Base-by-base conservation (phyloP, 2,329 filamentous ascomycete species). In the Aureobasidium uvarum region DNA sequence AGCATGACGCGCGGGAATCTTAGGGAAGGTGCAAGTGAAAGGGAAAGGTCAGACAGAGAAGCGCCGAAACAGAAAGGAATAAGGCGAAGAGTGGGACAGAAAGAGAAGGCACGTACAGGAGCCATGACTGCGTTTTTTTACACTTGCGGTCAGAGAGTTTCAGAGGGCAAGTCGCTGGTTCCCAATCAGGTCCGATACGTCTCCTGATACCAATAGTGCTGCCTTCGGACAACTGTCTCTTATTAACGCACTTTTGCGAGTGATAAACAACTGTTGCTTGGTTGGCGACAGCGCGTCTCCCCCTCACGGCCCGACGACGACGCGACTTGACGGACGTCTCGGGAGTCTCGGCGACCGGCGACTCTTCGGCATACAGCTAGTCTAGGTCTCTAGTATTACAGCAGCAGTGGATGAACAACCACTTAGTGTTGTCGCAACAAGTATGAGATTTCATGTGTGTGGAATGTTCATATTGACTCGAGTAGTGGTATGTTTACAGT, bases 41-140 rank as follows among this genome's bases (percentile, higher is more conserved):
- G 46, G 31, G 45, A 62, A 60, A 38, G 28, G 41, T 16, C 18
- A 41, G 43, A 28, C 11, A 54, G 39, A 54, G 46, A 63, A 54
- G 60, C 60, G 60, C 60, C 60, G 60, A 63, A 36, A 45, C 20
- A 43, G 31, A 23, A 31, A 38, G 14, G 48, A 54, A 54, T 38
- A 63, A 63, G 60, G 60, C 46, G 28, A 63, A 63, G 48, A 54
- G 48, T 63, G 48, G 60, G 60, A 65, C 52, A 52, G 45, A 48
- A 38, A 45, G 41, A 59, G 28, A 36, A 60, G 23, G 64, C 55
- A 66, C 64, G 46, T 62, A 66, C 64, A 54, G 64, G 64, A 66
- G 64, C 64, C 64, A 66, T 66, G 60, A 36, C 48, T 41, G 39
- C 41, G 39, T 33, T 16, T 45, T 45, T 38, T 62, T 51, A 39